Evolutionary conservation across 1,139 yeast species (phyloP).

Genomic region (Taphrina betulina): DNA sequence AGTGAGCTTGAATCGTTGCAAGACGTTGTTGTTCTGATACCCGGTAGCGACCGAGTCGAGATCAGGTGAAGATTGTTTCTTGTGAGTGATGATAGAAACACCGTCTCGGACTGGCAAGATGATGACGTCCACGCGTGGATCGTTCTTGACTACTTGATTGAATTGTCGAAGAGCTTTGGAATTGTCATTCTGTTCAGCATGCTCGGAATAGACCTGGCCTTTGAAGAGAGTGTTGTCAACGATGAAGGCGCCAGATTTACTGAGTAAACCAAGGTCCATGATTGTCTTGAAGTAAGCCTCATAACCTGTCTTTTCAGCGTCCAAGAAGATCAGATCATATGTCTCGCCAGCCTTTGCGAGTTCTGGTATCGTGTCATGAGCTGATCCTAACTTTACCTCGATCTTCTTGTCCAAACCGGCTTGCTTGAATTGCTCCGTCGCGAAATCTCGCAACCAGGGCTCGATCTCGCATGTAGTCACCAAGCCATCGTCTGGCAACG

Average conservation of each 20-base stretch:
- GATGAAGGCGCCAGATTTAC: slow-evolving; percentile 25
- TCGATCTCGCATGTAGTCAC: slow-evolving; percentile 32
- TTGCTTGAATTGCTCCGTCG: slow-evolving; percentile 16
- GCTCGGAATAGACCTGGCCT: slow-evolving; percentile 26
- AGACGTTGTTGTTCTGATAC: slow-evolving; percentile 10
- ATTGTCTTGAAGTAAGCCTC: slow-evolving; percentile 27
- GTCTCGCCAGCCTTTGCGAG: slow-evolving; percentile 26
- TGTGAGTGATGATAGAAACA: slow-evolving; percentile 31
- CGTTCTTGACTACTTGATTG: slow-evolving; percentile 29
- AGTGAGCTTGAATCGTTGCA: slow-evolving; percentile 51
- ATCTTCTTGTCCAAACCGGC: slow-evolving; percentile 31
- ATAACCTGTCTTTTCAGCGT: slow-evolving; percentile 34
- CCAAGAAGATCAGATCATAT: slow-evolving; percentile 30
- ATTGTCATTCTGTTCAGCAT: slow-evolving; percentile 11
- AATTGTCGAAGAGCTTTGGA: slow-evolving; percentile 21
- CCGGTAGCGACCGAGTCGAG: slow-evolving; percentile 16
- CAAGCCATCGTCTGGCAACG: slow-evolving; percentile 26
- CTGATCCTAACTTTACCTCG: slow-evolving; percentile 25
- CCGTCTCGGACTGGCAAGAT: slow-evolving; percentile 31
- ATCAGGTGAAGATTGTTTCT: background rate
- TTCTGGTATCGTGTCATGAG: slow-evolving; percentile 26
- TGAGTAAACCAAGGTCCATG: slow-evolving; percentile 28
- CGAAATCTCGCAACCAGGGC: slow-evolving; percentile 22
- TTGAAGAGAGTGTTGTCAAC: slow-evolving; percentile 33
- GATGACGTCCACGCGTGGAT: slow-evolving; percentile 26